A percentile compares a stretch with the other conserved stretches of the same genome.
Evolutionary conservation across 805 yeast genomes (phyloP).

Genomic region (Myxozyma sirexii): DNA sequence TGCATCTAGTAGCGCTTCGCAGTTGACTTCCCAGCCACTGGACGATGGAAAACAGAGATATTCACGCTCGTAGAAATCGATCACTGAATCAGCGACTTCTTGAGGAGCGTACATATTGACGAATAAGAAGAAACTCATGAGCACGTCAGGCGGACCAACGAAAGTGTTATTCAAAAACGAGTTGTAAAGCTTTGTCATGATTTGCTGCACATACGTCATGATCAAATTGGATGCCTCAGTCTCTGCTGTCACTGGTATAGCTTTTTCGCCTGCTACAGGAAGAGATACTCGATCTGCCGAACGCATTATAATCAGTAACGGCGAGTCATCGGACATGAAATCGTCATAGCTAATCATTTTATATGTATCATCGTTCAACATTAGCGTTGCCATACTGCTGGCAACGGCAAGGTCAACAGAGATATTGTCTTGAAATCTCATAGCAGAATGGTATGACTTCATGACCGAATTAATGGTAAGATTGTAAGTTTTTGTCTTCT

Average conservation of each 20-base stretch:
- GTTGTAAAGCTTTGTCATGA: slow-evolving; percentile 44
- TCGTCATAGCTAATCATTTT: slow-evolving; percentile 39
- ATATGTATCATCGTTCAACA: slow-evolving; percentile 43
- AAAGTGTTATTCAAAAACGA: slow-evolving; percentile 43
- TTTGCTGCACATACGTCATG: slow-evolving; percentile 15
- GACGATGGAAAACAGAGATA: slow-evolving; percentile 58
- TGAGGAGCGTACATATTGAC: slow-evolving; percentile 47
- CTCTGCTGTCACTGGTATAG: not conserved
- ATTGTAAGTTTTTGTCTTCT: slow-evolving; percentile 38
- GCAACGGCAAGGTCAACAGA: slow-evolving; percentile 49
- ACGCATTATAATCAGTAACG: slow-evolving; percentile 44
- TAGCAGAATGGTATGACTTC: slow-evolving; percentile 42
- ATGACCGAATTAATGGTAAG: slow-evolving; percentile 43
- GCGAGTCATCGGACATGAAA: slow-evolving; percentile 44
- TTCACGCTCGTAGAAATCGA: slow-evolving; percentile 53
- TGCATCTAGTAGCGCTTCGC: slow-evolving; percentile 49
- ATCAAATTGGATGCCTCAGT: slow-evolving; percentile 33
- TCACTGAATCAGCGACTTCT: slow-evolving; percentile 48
- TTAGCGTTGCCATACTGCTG: slow-evolving; percentile 46
- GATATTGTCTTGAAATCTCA: slow-evolving; percentile 44
- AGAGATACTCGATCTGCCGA: not conserved
- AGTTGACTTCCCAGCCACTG: slow-evolving; percentile 55
- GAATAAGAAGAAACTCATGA: slow-evolving; percentile 49
- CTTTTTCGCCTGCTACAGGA: not conserved
- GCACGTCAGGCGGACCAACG: slow-evolving; percentile 48